phyloP scores from a whole-genome alignment of 2,329 filamentous ascomycete genomes.

The Claviceps quebecensis region DNA sequence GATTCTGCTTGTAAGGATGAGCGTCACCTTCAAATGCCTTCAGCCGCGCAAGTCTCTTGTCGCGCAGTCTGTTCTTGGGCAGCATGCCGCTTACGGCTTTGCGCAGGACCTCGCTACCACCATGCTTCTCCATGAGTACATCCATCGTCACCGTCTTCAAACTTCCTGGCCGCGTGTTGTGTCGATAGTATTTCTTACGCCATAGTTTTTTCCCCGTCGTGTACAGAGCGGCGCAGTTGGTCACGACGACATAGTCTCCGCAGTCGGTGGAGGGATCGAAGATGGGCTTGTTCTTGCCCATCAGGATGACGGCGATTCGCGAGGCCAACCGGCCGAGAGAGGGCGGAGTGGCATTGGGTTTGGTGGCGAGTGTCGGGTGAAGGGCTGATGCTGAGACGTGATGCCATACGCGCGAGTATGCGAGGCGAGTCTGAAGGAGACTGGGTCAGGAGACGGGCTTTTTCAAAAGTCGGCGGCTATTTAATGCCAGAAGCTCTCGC shows the following conservation, averaged over 20 bases:
- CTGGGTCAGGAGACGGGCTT: not conserved
- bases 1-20: slow-evolving; percentile 84
- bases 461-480: not conserved
- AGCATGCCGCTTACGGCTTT: slow-evolving; percentile 94
- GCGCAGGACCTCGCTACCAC: slow-evolving; percentile 78
- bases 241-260: slow-evolving; percentile 95
- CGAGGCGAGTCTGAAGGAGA: slow-evolving; percentile 63
- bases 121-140: slow-evolving; percentile 82
- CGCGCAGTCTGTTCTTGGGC: slow-evolving; percentile 86
- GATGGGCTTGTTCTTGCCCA: slow-evolving; percentile 99
- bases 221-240: slow-evolving; percentile 74
- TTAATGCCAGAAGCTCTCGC: not conserved
- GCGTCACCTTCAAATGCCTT: slow-evolving; percentile 92
- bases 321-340: slow-evolving; percentile 84
- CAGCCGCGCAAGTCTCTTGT: slow-evolving; percentile 72
- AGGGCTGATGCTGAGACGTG: slow-evolving; percentile 58
- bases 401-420: slow-evolving; percentile 95
- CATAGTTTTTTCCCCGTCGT: slow-evolving; percentile 83
- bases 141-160: slow-evolving; percentile 90
- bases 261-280: slow-evolving; percentile 96
- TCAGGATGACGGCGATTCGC: slow-evolving; percentile 72
- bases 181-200: slow-evolving; percentile 92
- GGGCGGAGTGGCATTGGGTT: slow-evolving; percentile 47
- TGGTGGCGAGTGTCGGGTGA: slow-evolving; percentile 46
- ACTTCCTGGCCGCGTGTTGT: slow-evolving; percentile 79